Base-by-base conservation (phyloP, 2,329 filamentous ascomycete genomes). In the Ceratocystis harringtonii region DNA sequence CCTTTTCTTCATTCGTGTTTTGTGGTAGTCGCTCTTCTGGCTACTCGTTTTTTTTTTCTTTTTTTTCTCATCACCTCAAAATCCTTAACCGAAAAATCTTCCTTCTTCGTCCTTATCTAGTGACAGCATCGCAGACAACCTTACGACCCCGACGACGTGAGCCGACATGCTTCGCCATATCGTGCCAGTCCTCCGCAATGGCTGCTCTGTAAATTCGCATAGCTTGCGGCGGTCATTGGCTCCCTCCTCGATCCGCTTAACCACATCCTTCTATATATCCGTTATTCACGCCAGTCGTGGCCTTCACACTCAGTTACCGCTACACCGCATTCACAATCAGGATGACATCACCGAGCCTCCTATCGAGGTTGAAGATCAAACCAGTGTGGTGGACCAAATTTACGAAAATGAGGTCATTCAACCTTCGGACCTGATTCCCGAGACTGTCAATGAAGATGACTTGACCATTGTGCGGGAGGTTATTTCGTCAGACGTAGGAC, bases 81-180 rank as follows among this genome's bases (percentile, higher is more conserved):
- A 30, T 25, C 12, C 17, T n/a, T 7, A 1, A 19, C 55, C 28
- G 25, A 58, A 30, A 30, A 41, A 41, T 41, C 36, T 41, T 41
- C 10, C 1, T 5, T 15, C 36, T 41, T 41, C 10, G 36, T 41
- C 3, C 36, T 15, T 41, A 15, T 41, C 36, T 41, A 41, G 10
- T 12, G 12, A 41, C 12, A n/a, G 55, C 55, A 58, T 32, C 55
- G 25, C 8, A n/a, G 19, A 28, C 17, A 10, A n/a, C 55, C 8
- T 6, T 58, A 25, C 48, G 15, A 19, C 22, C 36, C 6, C 25
- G 10, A 17, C 6, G 2, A 62, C 36, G 25, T 32, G 28, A 22
- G 30, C 19, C 52, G 60, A 48, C 43, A 67, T 67, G 66, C 63
- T 67, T 67, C 66, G 66, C 50, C 66, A 67, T 52, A 65, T 67